A percentile compares a stretch with the other conserved stretches of the same genome.
Evolutionary conservation across 2,329 filamentous ascomycete genomes (phyloP).

Genomic region (Chaetothyriales sp.): DNA sequence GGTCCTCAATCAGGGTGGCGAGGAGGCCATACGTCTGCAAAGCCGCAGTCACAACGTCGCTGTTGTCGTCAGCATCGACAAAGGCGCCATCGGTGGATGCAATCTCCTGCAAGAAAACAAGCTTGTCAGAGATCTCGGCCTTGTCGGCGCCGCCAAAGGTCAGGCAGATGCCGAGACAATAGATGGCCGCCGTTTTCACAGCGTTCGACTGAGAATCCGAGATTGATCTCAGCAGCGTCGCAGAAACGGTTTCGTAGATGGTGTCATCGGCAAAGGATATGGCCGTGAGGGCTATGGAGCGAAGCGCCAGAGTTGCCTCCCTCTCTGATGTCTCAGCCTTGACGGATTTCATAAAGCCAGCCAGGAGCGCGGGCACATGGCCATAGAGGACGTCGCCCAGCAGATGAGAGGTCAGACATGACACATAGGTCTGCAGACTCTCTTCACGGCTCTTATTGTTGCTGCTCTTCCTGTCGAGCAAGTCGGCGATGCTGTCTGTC

Average conservation of each 20-base stretch:
- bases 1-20: conserved; percentile 60
- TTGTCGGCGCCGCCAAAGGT: conserved; percentile 61
- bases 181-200: conserved; percentile 57
- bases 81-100: conserved; percentile 62
- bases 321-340: conserved; percentile 52
- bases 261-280: conserved; percentile 51
- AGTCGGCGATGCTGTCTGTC: conserved; percentile 51
- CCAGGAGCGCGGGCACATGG: conserved; percentile 46
- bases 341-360: conserved; percentile 53
- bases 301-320: conserved; percentile 55
- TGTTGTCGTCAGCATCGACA: conserved; percentile 56
- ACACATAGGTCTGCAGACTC: conserved; percentile 45
- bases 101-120: conserved; percentile 63
- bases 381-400: conserved; percentile 46
- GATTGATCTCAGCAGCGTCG: conserved; percentile 46
- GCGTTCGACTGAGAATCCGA: conserved; percentile 50
- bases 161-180: conserved; percentile 54
- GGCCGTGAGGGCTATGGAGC: conserved; percentile 55
- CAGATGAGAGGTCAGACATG: conserved; percentile 53
- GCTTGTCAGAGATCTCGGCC: conserved; percentile 52
- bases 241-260: conserved; percentile 48
- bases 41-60: conserved; percentile 55
- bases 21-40: conserved; percentile 68
- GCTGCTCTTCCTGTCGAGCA: conserved; percentile 64
- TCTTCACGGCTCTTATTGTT: conserved; percentile 56